Evolutionary conservation across 257 asterid genomes (phyloP).

Genomic region (Anisodus tanguticus): DNA sequence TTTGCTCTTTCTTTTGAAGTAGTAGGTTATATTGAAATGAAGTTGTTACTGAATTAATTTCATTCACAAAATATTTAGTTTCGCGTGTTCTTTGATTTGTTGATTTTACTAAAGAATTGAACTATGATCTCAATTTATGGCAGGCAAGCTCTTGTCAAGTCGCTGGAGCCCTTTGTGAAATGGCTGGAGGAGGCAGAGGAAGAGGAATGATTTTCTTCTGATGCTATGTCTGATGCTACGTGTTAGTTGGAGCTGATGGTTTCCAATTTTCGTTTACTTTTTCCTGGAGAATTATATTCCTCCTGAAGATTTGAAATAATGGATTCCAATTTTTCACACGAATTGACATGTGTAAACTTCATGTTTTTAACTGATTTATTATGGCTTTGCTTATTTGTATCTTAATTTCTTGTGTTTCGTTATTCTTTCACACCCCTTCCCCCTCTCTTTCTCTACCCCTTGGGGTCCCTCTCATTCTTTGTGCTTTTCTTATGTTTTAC

Average conservation of each 20-base stretch:
- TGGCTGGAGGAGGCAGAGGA: conserved; percentile 99
- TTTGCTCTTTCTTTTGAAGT: background rate
- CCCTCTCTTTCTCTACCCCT: background rate
- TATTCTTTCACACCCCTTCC: background rate
- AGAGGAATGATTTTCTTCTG: conserved; percentile 52
- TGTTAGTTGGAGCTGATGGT: background rate
- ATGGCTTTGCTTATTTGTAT: background rate
- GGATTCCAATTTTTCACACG: background rate
- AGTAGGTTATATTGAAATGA: background rate
- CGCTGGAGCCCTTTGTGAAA: conserved; percentile 88
- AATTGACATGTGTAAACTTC: background rate
- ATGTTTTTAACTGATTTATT: no score
- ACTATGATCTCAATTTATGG: background rate
- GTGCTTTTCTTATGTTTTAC: no score
- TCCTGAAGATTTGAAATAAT: background rate
- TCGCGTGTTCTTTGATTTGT: no score
- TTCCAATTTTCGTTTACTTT: background rate
- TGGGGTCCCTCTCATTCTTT: no score
- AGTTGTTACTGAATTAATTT: background rate
- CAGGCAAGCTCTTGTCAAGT: conserved; percentile 92
- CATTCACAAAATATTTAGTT: background rate
- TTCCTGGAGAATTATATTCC: background rate
- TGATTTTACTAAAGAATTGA: no score
- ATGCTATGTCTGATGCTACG: background rate
- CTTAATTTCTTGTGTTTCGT: background rate